Base-by-base conservation (phyloP, 1,139 yeast genomes). In the Scheffersomyces lignicola region DNA sequence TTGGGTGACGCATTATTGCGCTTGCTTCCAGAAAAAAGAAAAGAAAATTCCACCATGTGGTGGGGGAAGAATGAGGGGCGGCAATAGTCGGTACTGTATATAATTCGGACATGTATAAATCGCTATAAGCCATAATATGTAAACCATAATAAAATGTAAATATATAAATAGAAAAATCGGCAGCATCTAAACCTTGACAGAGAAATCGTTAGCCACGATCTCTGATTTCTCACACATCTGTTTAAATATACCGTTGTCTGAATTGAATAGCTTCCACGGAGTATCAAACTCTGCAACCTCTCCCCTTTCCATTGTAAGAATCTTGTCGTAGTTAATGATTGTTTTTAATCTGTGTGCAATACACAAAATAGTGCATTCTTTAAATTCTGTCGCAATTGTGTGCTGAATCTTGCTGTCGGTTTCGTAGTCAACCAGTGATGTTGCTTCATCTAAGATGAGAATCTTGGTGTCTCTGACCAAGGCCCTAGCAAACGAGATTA, bases 291-390 rank as follows among this genome's bases (percentile, higher is more conserved):
- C 87, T 17, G 60, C 68, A 23, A 78, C 62, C 38, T 67, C 68
- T 37, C 89, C 89, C 35, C 70, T 60, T 38, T 83, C 89, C 54
- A 83, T 56, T 8, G 83, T 89, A 45, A 83, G 52, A 32, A 83
- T 76, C 37, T 74, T 64, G 55, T 83, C 89, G 53, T 83, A 83
- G 41, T 70, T 65, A 43, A 81, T 52, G 47, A 83, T 82, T 0
- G 90, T 82, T 49, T 77, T 77, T 55, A 83, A 62, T 51, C 92
- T 75, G 53, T 85, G 95, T 4, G 95, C 94, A 60, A 85, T 83
- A 52, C 90, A 83, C 48, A 85, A 61, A 35, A 83, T 79, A 0
- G 94, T 84, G 55, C 90, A 80, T 32, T 76, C 58, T 7, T 62
- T 52, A 51, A 85, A 84, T 52, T 83, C 89, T 10, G 60, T 62